Conservation (phyloP, 2,329 filamentous ascomycete genomes). For the Alternaria sp. region DNA sequence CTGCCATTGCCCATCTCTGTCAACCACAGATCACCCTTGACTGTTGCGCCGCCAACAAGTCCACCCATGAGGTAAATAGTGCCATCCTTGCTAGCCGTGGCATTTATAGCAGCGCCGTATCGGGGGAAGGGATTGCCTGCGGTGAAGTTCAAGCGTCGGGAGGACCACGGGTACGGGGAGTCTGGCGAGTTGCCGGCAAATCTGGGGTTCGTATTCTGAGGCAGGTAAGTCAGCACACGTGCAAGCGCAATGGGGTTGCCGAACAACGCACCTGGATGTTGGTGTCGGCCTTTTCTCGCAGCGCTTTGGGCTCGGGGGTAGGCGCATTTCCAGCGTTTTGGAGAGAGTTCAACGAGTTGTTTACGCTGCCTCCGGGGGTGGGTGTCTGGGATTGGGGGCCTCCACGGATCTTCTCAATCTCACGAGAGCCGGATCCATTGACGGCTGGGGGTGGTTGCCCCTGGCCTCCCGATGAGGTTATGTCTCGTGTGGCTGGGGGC, state of each 20-base stretch:
- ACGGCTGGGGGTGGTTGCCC: conserved; percentile 48
- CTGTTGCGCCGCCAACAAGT: conserved; percentile 90
- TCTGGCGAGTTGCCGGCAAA: conserved; percentile 65
- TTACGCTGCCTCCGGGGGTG: conserved; percentile 77
- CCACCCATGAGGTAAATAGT: conserved; percentile 98
- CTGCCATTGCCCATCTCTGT: conserved; percentile 84
- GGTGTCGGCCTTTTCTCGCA: conserved; percentile 64
- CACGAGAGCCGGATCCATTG: conserved; percentile 56
- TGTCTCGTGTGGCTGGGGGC: conserved; percentile 64
- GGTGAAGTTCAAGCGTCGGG: conserved; percentile 85
- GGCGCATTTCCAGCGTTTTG: conserved; percentile 63
- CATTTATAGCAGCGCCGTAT: conserved; percentile 96
- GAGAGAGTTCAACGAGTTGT: conserved; percentile 72
- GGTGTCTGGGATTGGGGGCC: conserved; percentile 58
- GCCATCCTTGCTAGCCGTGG: conserved; percentile 91
- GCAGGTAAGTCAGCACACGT: conserved; percentile 30
- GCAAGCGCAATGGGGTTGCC: background rate
- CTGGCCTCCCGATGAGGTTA: conserved; percentile 64
- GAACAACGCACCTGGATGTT: conserved; percentile 60
- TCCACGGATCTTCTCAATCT: conserved; percentile 51
- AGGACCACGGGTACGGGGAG: conserved; percentile 95
- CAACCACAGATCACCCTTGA: conserved; percentile 98
- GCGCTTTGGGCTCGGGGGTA: conserved; percentile 70
- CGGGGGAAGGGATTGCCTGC: conserved; percentile 91
- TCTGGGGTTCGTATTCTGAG: conserved; percentile 35